Evolutionary conservation across 129 eudicot genomes (phyloP).

Genomic region (Flaveria trinervia): DNA sequence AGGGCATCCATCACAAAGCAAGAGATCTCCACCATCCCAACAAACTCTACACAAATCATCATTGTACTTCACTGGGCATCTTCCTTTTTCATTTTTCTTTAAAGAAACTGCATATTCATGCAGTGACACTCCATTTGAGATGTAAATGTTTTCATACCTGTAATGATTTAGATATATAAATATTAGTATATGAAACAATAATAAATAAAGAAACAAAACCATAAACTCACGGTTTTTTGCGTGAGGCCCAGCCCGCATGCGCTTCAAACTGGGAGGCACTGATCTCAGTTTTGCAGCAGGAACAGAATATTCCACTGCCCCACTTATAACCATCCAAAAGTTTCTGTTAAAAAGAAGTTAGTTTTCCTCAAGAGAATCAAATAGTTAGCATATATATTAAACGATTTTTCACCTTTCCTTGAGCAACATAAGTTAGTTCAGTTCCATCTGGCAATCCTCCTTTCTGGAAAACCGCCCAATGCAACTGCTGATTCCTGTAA

Average conservation of each 20-base stretch:
- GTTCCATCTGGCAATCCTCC: conserved; percentile 94
- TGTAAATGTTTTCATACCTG: conserved; percentile 86
- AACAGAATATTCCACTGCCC: conserved; percentile 76
- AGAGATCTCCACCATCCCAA: conserved; percentile 89
- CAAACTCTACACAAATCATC: conserved; percentile 88
- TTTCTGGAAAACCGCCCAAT: conserved; percentile 76
- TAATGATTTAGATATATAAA: neutral
- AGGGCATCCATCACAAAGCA: conserved; percentile 98
- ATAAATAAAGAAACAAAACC: neutral
- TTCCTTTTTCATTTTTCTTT: conserved; percentile 42
- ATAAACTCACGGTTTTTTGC: conserved; percentile 81
- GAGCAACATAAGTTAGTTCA: conserved; percentile 72
- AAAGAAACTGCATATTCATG: conserved; percentile 78
- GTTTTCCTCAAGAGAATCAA: conserved; percentile 22
- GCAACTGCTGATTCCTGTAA: conserved; percentile 79
- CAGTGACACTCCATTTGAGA: conserved; percentile 92
- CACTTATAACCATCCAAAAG: conserved; percentile 75
- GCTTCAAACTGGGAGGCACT: conserved; percentile 95
- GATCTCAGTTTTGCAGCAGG: conserved; percentile 74
- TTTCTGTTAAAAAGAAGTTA: conserved; percentile 53
- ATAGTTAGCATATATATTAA: neutral
- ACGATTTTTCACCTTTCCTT: conserved; percentile 64
- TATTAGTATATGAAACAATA: neutral
- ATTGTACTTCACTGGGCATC: conserved; percentile 47
- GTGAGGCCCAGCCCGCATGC: conserved; percentile 95